Percentiles rank a stretch among this genome's conserved stretches.
phyloP scores from a whole-genome alignment of 352 stramenopile genomes.

The Blastocystis sp. region DNA sequence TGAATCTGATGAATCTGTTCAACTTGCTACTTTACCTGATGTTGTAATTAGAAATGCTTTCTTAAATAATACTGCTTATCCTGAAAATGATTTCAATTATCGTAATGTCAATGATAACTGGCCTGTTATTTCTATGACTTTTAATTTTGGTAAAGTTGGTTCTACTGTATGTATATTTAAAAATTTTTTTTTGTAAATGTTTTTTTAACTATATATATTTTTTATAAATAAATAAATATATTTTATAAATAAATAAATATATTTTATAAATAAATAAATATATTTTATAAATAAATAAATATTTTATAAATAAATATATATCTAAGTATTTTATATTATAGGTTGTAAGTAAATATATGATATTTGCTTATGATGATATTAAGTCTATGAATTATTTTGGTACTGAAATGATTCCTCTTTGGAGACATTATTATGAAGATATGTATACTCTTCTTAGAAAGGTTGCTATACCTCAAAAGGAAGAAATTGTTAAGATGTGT shows the following conservation, averaged over 20 bases:
- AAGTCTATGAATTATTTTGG: constrained; percentile 34
- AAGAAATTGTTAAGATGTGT: too few species aligned
- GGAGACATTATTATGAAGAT: constrained; percentile 5
- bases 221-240: too few species aligned
- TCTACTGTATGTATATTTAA: too few species aligned
- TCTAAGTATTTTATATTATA: too few species aligned
- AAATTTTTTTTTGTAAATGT: too few species aligned
- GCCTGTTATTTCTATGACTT: background rate
- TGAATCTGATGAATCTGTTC: background rate
- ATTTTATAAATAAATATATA: too few species aligned
- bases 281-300: too few species aligned
- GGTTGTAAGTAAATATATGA: too few species aligned
- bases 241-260: too few species aligned
- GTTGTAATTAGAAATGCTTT: background rate
- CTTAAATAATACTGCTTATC: background rate
- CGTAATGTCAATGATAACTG: background rate
- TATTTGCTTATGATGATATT: constrained; percentile 32
- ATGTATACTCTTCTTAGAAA: constrained; percentile 20
- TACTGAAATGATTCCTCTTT: background rate
- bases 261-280: too few species aligned
- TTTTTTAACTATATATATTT: too few species aligned
- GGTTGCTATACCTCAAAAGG: constrained; percentile 21
- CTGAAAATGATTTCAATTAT: background rate
- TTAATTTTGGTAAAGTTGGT: background rate
- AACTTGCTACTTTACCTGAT: background rate